A percentile compares a stretch with the other conserved stretches of the same genome.
Conservation (phyloP, 441 rosid species). For the Euphorbia corollata region DNA sequence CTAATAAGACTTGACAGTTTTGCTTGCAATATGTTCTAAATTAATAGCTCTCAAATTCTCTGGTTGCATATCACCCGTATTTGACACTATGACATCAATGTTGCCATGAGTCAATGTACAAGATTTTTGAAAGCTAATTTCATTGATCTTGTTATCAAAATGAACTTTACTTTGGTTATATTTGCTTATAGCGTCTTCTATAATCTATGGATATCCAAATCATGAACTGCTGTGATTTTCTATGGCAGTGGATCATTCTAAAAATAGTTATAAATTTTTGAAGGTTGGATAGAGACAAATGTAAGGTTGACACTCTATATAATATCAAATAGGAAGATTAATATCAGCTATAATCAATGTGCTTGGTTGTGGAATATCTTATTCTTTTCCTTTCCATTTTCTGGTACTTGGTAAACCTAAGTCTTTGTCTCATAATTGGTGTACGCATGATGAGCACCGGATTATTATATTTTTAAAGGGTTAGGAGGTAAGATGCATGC, state of each 20-base stretch:
- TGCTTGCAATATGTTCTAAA: too few species aligned
- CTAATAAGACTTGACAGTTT: too few species aligned
- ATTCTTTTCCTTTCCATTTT: neutral
- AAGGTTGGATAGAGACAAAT: conserved; percentile 1
- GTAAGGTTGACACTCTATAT: neutral
- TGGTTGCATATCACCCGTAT: neutral
- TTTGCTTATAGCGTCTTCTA: neutral
- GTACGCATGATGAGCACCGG: neutral
- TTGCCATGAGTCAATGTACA: neutral
- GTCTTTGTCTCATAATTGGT: neutral
- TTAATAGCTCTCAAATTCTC: neutral
- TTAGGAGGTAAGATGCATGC: neutral
- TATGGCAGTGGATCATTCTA: neutral
- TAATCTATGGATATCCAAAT: neutral
- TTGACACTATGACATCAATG: neutral
- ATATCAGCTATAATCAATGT: neutral
- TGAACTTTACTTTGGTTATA: neutral
- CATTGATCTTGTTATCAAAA: neutral
- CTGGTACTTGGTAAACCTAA: neutral
- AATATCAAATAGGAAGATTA: neutral
- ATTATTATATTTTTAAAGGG: neutral
- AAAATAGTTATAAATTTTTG: neutral
- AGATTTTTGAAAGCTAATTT: neutral
- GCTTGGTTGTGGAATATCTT: conserved; percentile 3
- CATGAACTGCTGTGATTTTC: neutral